Evolutionary conservation across 108 stramenopile genomes (phyloP).

Genomic region (Skeletonema tropicum): DNA sequence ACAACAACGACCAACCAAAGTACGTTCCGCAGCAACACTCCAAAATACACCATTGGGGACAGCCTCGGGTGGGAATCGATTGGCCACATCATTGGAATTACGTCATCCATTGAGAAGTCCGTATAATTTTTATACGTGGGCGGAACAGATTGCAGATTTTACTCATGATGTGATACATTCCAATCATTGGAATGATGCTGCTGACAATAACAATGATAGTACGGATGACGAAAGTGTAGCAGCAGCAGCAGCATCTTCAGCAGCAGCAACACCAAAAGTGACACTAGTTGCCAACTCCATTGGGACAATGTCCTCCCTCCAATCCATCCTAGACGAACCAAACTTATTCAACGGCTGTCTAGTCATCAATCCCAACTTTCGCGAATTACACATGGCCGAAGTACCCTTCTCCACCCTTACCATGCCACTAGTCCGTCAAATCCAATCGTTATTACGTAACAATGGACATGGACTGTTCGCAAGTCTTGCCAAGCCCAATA

Average conservation of each 20-base stretch:
- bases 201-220: not conserved
- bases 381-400: constrained; percentile 90
- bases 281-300: constrained; percentile 93
- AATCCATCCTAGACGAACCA: constrained; percentile 85
- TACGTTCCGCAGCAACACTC: constrained; percentile 38
- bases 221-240: too few species aligned
- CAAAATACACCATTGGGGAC: constrained; percentile 65
- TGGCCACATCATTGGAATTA: not conserved
- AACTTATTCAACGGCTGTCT: constrained; percentile 73
- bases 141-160: constrained; percentile 80
- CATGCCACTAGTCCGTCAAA: constrained; percentile 75
- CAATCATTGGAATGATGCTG: not conserved
- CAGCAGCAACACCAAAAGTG: constrained; percentile 30
- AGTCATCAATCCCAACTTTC: constrained; percentile 84
- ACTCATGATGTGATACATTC: constrained; percentile 53
- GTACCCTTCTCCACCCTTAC: constrained; percentile 63
- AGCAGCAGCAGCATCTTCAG: too few species aligned
- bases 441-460: constrained; percentile 77
- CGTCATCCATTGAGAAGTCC: constrained; percentile 48
- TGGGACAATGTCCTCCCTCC: constrained; percentile 85
- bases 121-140: constrained; percentile 95
- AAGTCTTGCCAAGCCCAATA: constrained; percentile 76
- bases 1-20: constrained; percentile 10
- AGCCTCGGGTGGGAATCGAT: constrained; percentile 50
- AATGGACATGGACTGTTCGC: constrained; percentile 84